These are phyloP conservation scores for Avena sativa DNA, from an alignment of 176 grass and related monocot genomes.

Conservation along the genomic window DNA sequence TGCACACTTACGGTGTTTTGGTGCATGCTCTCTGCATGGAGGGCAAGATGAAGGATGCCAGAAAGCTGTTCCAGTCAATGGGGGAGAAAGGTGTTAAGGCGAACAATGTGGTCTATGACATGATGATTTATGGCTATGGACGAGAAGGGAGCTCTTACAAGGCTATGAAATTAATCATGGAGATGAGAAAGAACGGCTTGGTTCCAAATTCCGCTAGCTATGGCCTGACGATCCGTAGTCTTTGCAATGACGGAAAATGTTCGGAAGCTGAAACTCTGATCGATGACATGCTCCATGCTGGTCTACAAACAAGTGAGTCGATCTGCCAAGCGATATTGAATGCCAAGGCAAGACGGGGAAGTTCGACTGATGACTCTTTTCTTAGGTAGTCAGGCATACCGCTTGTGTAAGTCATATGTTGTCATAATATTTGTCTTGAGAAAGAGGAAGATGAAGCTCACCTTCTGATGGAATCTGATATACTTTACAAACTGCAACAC, in stretches of 20 bases:
- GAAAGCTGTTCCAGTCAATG: constrained; percentile 71
- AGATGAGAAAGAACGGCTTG: constrained; percentile 62
- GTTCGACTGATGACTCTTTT: constrained; percentile 31
- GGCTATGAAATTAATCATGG: constrained; percentile 53
- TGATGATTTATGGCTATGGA: constrained; percentile 77
- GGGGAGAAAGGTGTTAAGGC: constrained; percentile 52
- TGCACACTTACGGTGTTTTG: constrained; percentile 52
- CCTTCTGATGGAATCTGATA: background rate
- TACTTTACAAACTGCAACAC: constrained; percentile 1
- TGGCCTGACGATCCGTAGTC: constrained; percentile 56
- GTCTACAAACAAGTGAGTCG: constrained; percentile 47
- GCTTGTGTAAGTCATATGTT: background rate
- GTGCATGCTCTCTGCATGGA: constrained; percentile 60
- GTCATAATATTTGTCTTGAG: background rate
- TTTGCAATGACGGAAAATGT: constrained; percentile 67
- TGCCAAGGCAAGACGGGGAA: constrained; percentile 49
- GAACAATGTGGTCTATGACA: constrained; percentile 62
- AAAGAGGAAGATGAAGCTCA: background rate
- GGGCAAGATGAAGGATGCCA: constrained; percentile 76
- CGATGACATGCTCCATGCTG: constrained; percentile 58
- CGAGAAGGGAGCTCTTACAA: constrained; percentile 71
- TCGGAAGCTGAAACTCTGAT: constrained; percentile 61
- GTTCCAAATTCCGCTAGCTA: constrained; percentile 76
- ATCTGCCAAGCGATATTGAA: constrained; percentile 49
- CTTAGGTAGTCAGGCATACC: constrained; percentile 5